Evolutionary conservation across 2,329 filamentous ascomycete species (phyloP).

Genomic region (Colletotrichum sansevieriae): DNA sequence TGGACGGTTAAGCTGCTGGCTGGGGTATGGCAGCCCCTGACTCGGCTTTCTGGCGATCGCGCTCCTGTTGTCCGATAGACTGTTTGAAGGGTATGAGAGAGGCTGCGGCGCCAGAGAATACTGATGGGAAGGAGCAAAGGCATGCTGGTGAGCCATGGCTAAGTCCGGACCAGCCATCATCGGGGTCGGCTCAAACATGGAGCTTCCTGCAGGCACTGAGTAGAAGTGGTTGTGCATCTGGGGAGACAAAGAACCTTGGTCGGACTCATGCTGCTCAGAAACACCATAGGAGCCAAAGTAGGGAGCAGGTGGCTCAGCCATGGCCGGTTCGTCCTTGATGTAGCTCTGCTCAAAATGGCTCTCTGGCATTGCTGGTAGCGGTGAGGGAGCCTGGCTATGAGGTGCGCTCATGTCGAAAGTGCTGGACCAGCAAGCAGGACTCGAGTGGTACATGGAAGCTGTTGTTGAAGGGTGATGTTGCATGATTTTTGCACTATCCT

Average conservation of each 20-base stretch:
- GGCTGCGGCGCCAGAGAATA: constrained; percentile 20
- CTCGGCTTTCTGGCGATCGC: constrained; percentile 16
- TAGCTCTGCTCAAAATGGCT: constrained; percentile 55
- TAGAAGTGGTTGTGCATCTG: constrained; percentile 12
- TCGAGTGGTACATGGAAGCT: constrained; percentile 55
- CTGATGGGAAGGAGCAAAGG: constrained; percentile 15
- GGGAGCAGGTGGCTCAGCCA: constrained; percentile 53
- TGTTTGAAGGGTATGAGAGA: not conserved
- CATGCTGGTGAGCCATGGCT: constrained; percentile 18
- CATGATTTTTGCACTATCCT: constrained; percentile 58
- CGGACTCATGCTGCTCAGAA: constrained; percentile 43
- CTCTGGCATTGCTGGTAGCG: constrained; percentile 57
- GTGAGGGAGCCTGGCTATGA: constrained; percentile 59
- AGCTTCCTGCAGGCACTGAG: not conserved
- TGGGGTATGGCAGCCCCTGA: constrained; percentile 19
- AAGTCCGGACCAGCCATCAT: constrained; percentile 25
- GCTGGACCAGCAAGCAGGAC: constrained; percentile 62
- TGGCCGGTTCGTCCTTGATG: constrained; percentile 48
- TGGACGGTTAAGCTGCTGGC: constrained; percentile 31
- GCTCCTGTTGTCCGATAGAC: not conserved
- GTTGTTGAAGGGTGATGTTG: constrained; percentile 56
- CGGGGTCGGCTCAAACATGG: not conserved
- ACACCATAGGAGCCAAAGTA: constrained; percentile 55
- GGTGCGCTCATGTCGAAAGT: constrained; percentile 58
- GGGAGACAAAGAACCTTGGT: constrained; percentile 36